Evolutionary conservation across 192 early-diverging fungal species (phyloP).

Genomic region (Backusella circina): DNA sequence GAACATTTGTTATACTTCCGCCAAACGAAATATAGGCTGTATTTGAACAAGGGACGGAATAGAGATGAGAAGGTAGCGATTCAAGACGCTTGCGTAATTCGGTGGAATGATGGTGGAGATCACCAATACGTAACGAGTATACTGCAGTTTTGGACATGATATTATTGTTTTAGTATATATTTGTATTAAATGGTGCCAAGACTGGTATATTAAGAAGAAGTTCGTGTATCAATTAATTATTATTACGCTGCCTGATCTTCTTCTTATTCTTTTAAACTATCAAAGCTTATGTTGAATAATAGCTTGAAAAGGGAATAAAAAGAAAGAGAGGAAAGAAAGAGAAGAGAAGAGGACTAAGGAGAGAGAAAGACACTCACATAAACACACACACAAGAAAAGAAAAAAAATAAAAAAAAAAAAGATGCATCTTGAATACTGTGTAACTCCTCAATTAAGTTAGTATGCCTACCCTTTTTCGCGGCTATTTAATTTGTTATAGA

Average conservation of each 20-base stretch:
- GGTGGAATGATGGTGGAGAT: background rate
- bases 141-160: background rate
- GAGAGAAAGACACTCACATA: background rate
- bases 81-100: background rate
- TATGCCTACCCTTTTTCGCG: background rate
- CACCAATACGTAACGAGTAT: slow-evolving; percentile 6
- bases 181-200: background rate
- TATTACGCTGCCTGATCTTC: background rate
- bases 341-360: background rate
- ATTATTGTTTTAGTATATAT: background rate
- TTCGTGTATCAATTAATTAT: slow-evolving; percentile 1
- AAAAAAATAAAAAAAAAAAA: background rate
- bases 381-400: background rate
- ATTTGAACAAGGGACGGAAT: background rate
- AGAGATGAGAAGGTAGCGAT: background rate
- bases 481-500: background rate
- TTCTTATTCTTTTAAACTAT: background rate
- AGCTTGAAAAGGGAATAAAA: background rate
- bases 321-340: background rate
- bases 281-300: background rate
- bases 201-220: background rate
- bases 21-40: background rate
- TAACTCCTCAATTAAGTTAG: background rate
- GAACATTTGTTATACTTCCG: background rate
- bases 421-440: background rate